Evolutionary conservation across 768 basidiomycete genomes (phyloP).

Genomic region (Amanita molliuscula): DNA sequence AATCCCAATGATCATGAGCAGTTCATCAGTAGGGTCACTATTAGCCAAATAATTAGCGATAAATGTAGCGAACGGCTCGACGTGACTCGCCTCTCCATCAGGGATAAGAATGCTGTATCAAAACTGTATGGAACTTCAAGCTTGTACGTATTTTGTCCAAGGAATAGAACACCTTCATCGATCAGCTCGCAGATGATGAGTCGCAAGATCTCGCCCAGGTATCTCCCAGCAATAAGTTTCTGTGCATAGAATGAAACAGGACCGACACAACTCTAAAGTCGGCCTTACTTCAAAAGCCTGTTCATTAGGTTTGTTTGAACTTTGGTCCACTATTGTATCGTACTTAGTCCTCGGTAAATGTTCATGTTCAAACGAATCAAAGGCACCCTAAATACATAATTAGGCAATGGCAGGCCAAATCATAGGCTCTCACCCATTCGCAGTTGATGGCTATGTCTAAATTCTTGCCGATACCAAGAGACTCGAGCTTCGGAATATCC

Average conservation of each 20-base stretch:
- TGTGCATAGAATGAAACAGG: slow-evolving; percentile 13
- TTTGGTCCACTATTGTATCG: slow-evolving; percentile 84
- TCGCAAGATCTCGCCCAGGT: slow-evolving; percentile 95
- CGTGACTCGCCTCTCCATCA: slow-evolving; percentile 77
- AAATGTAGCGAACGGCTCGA: background rate
- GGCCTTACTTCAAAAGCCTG: slow-evolving; percentile 77
- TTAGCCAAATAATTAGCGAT: background rate
- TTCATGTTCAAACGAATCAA: slow-evolving; percentile 92
- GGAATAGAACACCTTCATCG: slow-evolving; percentile 93
- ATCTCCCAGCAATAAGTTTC: slow-evolving; percentile 96
- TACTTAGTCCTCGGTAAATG: slow-evolving; percentile 94
- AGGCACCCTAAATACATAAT: slow-evolving; percentile 61
- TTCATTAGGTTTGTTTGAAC: slow-evolving; percentile 93
- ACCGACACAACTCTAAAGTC: background rate
- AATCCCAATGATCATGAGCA: slow-evolving; percentile 93
- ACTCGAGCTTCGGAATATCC: slow-evolving; percentile 76
- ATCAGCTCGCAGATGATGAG: slow-evolving; percentile 91
- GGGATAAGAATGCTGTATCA: slow-evolving; percentile 93
- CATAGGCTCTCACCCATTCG: slow-evolving; percentile 62
- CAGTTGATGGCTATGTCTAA: slow-evolving; percentile 93
- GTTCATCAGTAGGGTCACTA: slow-evolving; percentile 93
- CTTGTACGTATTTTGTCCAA: slow-evolving; percentile 98
- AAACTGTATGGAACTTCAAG: slow-evolving; percentile 87
- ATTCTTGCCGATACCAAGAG: slow-evolving; percentile 55
- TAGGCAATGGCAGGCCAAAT: background rate